phyloP scores from a whole-genome alignment of 2,329 filamentous ascomycete genomes.

The Dichotomopilus funicola region DNA sequence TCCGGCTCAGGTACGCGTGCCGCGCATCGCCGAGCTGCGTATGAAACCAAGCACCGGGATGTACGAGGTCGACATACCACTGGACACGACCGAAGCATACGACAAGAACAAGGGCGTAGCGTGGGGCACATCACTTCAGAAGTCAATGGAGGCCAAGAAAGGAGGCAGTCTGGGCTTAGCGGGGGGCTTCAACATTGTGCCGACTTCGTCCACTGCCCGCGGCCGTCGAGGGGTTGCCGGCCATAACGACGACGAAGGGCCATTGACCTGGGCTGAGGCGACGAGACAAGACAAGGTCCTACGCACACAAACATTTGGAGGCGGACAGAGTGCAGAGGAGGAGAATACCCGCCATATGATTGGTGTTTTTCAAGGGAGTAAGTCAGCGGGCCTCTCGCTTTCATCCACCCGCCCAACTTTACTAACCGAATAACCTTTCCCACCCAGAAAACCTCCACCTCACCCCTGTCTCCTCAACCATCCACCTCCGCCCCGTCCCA shows the following conservation, averaged over 20 bases:
- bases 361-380: slow-evolving; percentile 80
- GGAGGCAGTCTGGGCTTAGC: slow-evolving; percentile 64
- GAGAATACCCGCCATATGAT: slow-evolving; percentile 80
- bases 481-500: slow-evolving; percentile 85
- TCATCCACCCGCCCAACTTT: background rate
- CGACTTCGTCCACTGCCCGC: slow-evolving; percentile 29
- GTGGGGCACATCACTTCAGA: slow-evolving; percentile 72
- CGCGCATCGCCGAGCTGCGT: slow-evolving; percentile 65
- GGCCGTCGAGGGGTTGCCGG: slow-evolving; percentile 25
- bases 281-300: slow-evolving; percentile 65
- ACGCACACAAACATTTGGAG: slow-evolving; percentile 76
- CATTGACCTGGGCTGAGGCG: slow-evolving; percentile 54
- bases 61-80: slow-evolving; percentile 84
- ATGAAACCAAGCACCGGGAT: slow-evolving; percentile 78
- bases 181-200: slow-evolving; percentile 63
- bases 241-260: slow-evolving; percentile 39
- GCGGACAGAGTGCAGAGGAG: slow-evolving; percentile 60
- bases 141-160: slow-evolving; percentile 51
- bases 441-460: slow-evolving; percentile 74
- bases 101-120: slow-evolving; percentile 74
- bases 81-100: slow-evolving; percentile 67
- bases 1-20: slow-evolving; percentile 45
- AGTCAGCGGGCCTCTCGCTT: slow-evolving; percentile 24
- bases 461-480: slow-evolving; percentile 72
- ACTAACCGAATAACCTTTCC: slow-evolving; percentile 17